Base-by-base conservation (phyloP, 805 yeast genomes). In the Candida coquimbonensis region DNA sequence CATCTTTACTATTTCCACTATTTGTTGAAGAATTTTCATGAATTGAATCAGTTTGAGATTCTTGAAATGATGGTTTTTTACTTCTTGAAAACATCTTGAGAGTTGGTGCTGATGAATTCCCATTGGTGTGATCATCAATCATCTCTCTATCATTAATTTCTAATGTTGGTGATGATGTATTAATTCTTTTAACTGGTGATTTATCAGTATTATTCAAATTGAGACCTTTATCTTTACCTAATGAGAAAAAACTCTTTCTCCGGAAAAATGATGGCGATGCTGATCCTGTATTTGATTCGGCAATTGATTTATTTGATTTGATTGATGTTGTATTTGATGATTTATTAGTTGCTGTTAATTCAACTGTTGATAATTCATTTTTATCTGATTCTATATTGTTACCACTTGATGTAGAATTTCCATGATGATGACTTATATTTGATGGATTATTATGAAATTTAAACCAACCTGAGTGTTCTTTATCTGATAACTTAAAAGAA, bases 191-290 rank as follows among this genome's bases (percentile, higher is more conserved):
- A 12, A 49, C 40, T 24, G 61, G 60, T 0, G 61, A 55, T 38
- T 49, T 36, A 5, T 36, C 38, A 21, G 6, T 13, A 13, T 7
- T 13, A 16, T 8, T 53, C 9, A 51, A 49, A 36, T 49, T 49
- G 24, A 21, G 5, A 8, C 31, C 31, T 4, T 42, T 41, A 25
- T 39, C 41, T 31, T 40, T 40, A 11, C 73, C 72, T 53, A 69
- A 65, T 38, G 64, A 57, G 50, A 67, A 66, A 19, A 69, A 53
- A 37, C 58, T 61, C 43, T 58, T 61, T 41, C 56, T 62, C 39
- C 63, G 64, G 54, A 69, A 62, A 38, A 69, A 65, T 8, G 69
- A 64, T 9, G 72, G 70, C 5, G 73, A 65, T 2, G 62, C 45
- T n/a, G 24, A 21, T 5, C 56, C 51, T 13, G 32, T 40, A 48